Evolutionary conservation across 1,284 basidiomycete genomes (phyloP).

Genomic region (Thecaphora thlaspeos): DNA sequence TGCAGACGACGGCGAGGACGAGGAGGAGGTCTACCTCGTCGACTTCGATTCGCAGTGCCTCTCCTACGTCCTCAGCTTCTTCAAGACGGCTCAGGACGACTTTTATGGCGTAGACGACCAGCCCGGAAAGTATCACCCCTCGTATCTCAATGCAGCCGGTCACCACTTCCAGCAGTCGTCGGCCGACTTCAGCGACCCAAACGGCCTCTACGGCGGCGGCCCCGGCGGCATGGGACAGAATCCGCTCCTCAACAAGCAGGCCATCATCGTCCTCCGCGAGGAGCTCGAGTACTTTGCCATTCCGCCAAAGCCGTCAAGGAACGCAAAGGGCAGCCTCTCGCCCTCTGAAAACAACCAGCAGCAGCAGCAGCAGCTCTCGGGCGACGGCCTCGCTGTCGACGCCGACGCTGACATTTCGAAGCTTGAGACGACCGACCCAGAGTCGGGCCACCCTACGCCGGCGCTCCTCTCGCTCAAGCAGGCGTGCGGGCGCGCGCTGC

Average conservation of each 20-base stretch:
- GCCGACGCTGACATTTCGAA: conserved; percentile 9
- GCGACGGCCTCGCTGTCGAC: not conserved
- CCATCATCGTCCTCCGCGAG: conserved; percentile 95
- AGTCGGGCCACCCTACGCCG: conserved; percentile 74
- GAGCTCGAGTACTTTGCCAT: conserved; percentile 98
- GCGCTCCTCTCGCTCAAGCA: conserved; percentile 61
- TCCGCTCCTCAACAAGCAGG: conserved; percentile 90
- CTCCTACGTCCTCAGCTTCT: conserved; percentile 87
- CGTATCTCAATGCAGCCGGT: conserved; percentile 50
- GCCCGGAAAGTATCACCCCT: conserved; percentile 73
- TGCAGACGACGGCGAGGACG: conserved; percentile 72
- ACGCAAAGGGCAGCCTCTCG: conserved; percentile 8
- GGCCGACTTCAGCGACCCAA: conserved; percentile 59
- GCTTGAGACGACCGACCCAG: conserved; percentile 57
- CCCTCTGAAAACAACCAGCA: conserved; percentile 1
- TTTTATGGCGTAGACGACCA: conserved; percentile 83
- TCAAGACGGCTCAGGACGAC: conserved; percentile 76
- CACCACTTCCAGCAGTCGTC: conserved; percentile 18
- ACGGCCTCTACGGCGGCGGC: conserved; percentile 26
- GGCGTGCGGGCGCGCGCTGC: conserved; percentile 73
- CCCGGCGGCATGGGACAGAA: conserved; percentile 48
- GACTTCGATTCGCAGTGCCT: conserved; percentile 98
- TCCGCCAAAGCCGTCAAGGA: conserved; percentile 60
- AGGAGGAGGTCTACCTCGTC: conserved; percentile 90
- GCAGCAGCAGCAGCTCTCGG: not conserved